Evolutionary conservation across 2,329 filamentous ascomycete genomes (phyloP), one percentile per base, ranked within the genome.

Genomic region (Gnomoniopsis sp.): DNA sequence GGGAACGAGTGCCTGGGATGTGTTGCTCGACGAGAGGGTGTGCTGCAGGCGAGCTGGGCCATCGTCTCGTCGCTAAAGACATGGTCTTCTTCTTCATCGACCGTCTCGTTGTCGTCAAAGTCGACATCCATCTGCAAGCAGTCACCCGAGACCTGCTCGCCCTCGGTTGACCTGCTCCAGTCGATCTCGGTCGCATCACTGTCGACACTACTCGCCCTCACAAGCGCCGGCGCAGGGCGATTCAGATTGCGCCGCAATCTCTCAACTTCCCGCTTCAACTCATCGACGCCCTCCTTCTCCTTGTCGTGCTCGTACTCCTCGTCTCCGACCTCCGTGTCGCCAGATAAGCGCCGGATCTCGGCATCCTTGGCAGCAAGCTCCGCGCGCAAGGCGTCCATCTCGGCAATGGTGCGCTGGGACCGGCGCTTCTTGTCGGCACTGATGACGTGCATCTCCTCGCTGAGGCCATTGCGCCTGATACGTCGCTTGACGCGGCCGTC

Each of bases 401-500:
- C 81, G 0, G 70, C 72, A 47, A 72, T 73, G 11, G 76, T 70
- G 33, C 75, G 69, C 54, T 69, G 70, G 0, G 71, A 70, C 46
- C 72, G 71, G 17, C 69, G 72, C 47, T 71, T 75, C 66, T 79
- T 81, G 58, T 81, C 79, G 8, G 72, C 71, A 8, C 78, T 72
- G 55, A 84, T 78, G 14, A 70, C 68, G 66, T 85, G 82, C 71
- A 85, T 79, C 70, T 86, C 80, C 62, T 84, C 83, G 63, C 82
- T 84, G 6, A 86, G 67, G 3, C 81, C 77, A 63, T 81, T 82
- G 53, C 84, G 79, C 8, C 81, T 76, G 41, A 84, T 75, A 19
- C 84, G 78, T 6, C 84, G 78, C 70, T 84, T 80, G 49, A 85
- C 75, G 15, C 84, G 79, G 7, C 81, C 82, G 44, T 84, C 79